A percentile compares a stretch with the other conserved stretches of the same genome.
Evolutionary conservation across 78 protist species (phyloP).

Genomic region (Emiliania huxleyi): DNA sequence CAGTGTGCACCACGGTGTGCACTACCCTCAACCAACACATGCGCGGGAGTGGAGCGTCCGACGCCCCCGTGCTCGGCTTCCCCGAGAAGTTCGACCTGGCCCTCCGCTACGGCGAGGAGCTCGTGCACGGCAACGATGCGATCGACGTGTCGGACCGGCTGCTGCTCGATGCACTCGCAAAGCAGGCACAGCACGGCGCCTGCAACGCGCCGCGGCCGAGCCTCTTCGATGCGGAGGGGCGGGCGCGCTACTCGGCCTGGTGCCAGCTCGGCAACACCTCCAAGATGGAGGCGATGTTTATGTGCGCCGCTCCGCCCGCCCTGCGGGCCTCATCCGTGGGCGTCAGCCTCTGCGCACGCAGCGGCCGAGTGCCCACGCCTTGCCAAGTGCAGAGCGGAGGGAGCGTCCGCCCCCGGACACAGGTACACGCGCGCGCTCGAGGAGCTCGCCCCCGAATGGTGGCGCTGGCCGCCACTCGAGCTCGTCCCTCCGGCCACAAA

Average conservation of each 20-base stretch:
- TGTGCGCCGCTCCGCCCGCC: too few relatives aligned
- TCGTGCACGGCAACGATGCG: background rate
- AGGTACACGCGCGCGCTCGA: background rate
- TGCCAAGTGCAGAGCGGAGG: too few relatives aligned
- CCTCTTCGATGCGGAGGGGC: background rate
- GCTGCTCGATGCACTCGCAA: background rate
- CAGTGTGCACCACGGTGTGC: too few relatives aligned
- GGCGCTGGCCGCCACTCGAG: background rate
- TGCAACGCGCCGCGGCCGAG: conserved; percentile 17
- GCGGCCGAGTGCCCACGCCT: too few relatives aligned
- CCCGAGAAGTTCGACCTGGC: conserved; percentile 4
- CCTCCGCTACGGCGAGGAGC: background rate
- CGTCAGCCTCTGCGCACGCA: too few relatives aligned
- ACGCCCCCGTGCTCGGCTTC: background rate
- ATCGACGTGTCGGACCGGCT: background rate
- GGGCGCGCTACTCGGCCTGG: background rate
- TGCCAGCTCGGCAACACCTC: background rate
- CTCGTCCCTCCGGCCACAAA: too few relatives aligned
- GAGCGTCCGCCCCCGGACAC: too few relatives aligned
- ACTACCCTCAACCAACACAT: too few relatives aligned
- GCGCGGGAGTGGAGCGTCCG: too few relatives aligned
- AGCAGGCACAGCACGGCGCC: background rate
- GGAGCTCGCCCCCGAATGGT: background rate
- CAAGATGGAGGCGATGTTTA: conserved; percentile 1
- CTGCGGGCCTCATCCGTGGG: too few relatives aligned